Base-by-base conservation (phyloP, 2,329 filamentous ascomycete genomes). In the Fusarium sp. region DNA sequence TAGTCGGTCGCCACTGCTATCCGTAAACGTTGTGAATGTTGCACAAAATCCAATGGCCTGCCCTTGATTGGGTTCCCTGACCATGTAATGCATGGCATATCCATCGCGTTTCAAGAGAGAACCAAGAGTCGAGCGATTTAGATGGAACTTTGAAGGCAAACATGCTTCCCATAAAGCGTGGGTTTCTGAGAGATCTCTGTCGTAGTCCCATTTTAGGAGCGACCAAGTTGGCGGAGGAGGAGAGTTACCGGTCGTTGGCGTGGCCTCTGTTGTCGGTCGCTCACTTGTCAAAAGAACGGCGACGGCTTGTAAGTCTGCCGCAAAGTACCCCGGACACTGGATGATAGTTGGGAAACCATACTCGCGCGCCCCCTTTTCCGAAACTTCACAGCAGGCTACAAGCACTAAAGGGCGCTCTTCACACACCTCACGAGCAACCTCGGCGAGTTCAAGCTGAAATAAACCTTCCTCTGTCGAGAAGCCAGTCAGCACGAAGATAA, bases 401-500 rank as follows among this genome's bases (percentile, higher is more conserved):
- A 90, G 79, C 45, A 90, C 83, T 45, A 87, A 85, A 17, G 86
- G 87, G 26, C 85, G 85, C 51, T 85, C 78, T 22, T 88, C 86
- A 59, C 84, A 86, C 38, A 86, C 78, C 51, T 82, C 77, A 60
- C 81, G 81, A 39, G 84, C 83, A 44, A 83, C 76, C 55, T 87
- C 85, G 52, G 87, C 87, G 68, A 89, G 80, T 56, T 87, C 83
- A 22, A 87, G 80, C 74, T 91, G 89, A 14, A 88, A 85, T 22
- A 82, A 81, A 66, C 89, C 86, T 11, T 86, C 85, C 18, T 82
- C 73, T n/a, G 79, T 77, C 8, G 85, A 83, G 42, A 84, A 83
- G 5, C 86, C 86, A 8, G 87, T 87, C 45, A 91, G 85, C 64
- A 93, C 87, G 66, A 93, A 89, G 20, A 94, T 81, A 41, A 93